Evolutionary conservation across 192 early-diverging fungal species (phyloP), one percentile per base, ranked within the genome.

Genomic region (Entrophospora sp.): DNA sequence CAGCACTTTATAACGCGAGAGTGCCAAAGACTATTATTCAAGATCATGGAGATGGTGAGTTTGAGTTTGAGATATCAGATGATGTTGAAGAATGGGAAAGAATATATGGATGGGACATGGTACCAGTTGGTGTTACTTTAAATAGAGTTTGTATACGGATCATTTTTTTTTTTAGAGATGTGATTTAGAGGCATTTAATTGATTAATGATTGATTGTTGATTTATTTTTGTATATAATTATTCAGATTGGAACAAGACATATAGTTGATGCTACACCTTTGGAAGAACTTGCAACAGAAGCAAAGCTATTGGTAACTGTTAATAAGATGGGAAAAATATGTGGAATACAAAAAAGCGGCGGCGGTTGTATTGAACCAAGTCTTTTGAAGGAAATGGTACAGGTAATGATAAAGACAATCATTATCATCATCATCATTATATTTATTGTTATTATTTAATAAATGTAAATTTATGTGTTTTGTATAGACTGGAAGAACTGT

Each of bases 61-160:
- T 85, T 40, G 95, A 97, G 55, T 95, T 96, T 74, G 94, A 95
- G 28, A 84, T 96, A n/a, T 82, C 89, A 35, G 94, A 96, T 70
- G 89, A 91, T 71, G 78, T 85, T 12, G 92, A 95, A 42, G 91
- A 90, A 59, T 88, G 91, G 31, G 86, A 91, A 57, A 64, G 79
- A 40, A 75, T 99, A 2, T 69, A 75, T 22, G 96, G 95, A 12
- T 78, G 79, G 65, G 87, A 93, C 18, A 72, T 87, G 34, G 75
- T 95, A 65, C 97, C 97, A 18, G 71, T 94, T 28, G 66, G 82
- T 9, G 87, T 97, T 27, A 93, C 97, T 14, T 77, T 95, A 31
- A 91, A 82, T 73, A 91, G 89, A 79, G 88, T 91, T 72, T 56
- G 13, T 14, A 14, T 22, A 45, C 4, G n/a, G 1, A 13, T 18